These are phyloP conservation scores for Salvia sclarea DNA, from an alignment of 305 asterid genomes.

Conservation along the genomic window DNA sequence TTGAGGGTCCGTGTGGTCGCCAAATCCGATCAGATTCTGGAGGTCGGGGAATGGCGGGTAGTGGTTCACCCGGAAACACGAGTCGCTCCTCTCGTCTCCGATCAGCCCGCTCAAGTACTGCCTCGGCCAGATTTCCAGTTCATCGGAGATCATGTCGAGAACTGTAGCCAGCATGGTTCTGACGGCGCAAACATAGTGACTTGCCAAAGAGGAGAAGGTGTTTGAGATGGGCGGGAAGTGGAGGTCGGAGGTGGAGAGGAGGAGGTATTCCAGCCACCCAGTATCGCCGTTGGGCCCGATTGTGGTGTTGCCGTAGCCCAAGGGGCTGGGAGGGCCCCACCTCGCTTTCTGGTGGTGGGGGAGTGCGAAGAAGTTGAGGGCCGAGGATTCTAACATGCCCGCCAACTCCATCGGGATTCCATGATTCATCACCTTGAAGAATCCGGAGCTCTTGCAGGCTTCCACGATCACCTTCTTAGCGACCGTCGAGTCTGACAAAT, in stretches of 20 bases:
- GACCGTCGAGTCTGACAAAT: constrained; percentile 26
- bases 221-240: constrained; percentile 31
- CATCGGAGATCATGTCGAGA: constrained; percentile 44
- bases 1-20: constrained; percentile 61
- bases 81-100: constrained; percentile 39
- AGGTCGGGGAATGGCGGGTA: constrained; percentile 48
- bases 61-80: constrained; percentile 48
- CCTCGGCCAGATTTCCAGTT: constrained; percentile 28
- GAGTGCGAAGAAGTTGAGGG: constrained; percentile 35
- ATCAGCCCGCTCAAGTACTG: constrained; percentile 37
- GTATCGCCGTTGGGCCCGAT: constrained; percentile 50
- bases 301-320: constrained; percentile 45
- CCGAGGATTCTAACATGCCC: constrained; percentile 37
- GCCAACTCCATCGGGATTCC: constrained; percentile 38
- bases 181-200: constrained; percentile 32
- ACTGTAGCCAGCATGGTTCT: constrained; percentile 36
- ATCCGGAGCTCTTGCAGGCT: constrained; percentile 46
- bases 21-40: constrained; percentile 41
- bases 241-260: constrained; percentile 27
- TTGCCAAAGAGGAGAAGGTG: constrained; percentile 30
- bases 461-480: constrained; percentile 23
- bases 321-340: constrained; percentile 37
- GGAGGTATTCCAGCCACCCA: constrained; percentile 55
- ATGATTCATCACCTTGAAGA: constrained; percentile 46
- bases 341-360: constrained; percentile 37